phyloP scores from a whole-genome alignment of 164 flowering plant species.

The Stephania cephalantha region DNA sequence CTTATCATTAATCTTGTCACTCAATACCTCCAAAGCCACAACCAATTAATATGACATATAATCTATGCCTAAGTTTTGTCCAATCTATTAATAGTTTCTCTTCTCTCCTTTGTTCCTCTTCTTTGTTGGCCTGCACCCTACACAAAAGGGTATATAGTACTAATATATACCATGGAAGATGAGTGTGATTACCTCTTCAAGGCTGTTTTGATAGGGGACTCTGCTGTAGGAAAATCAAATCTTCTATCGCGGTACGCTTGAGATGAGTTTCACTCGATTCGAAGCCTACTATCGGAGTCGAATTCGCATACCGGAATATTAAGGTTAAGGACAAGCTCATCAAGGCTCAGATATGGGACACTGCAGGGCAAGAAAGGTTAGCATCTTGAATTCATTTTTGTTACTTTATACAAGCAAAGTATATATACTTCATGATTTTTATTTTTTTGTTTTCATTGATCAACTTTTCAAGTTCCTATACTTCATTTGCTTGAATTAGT shows the following conservation, averaged over 20 bases:
- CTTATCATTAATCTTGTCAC: constrained; percentile 3
- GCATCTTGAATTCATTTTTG: background rate
- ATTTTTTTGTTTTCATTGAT: background rate
- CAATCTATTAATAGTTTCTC: background rate
- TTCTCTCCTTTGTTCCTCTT: background rate
- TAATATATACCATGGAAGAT: background rate
- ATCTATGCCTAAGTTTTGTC: background rate
- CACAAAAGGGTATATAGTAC: background rate
- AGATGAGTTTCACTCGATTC: constrained; percentile 67
- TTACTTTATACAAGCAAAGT: background rate
- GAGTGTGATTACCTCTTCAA: constrained; percentile 53
- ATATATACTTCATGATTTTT: no score
- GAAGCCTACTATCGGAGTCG: constrained; percentile 78
- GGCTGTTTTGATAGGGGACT: constrained; percentile 75
- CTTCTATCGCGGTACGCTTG: constrained; percentile 50
- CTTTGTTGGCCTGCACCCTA: background rate
- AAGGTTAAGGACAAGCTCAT: constrained; percentile 49
- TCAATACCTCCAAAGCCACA: constrained; percentile 6
- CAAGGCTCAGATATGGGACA: constrained; percentile 90
- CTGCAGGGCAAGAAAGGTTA: constrained; percentile 80
- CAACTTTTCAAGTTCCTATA: background rate
- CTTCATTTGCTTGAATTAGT: background rate
- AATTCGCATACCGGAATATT: constrained; percentile 66
- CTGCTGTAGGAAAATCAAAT: constrained; percentile 75
- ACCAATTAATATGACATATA: constrained; percentile 19